Percentiles rank a stretch among this genome's conserved stretches.
These are phyloP conservation scores for Selenicereus undatus DNA, from an alignment of 148 eudicot genomes.

Conservation along the genomic window DNA sequence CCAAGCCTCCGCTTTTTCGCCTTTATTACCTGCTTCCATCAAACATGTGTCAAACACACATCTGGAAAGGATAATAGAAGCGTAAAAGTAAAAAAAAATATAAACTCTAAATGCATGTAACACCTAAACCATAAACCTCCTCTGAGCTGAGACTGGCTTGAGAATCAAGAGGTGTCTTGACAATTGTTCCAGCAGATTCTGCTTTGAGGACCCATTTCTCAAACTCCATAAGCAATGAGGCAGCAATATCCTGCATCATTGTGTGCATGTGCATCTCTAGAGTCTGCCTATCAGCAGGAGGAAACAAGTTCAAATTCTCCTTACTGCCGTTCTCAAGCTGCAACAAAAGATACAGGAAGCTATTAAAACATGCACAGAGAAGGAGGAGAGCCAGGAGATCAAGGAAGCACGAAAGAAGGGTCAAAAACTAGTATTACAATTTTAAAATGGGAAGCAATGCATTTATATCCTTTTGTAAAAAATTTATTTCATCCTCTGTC, in stretches of 20 bases:
- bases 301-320: constrained; percentile 69
- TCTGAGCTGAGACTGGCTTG: constrained; percentile 99
- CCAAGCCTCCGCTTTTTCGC: constrained; percentile 95
- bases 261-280: constrained; percentile 86
- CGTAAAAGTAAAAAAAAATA: constrained; percentile 13
- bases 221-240: constrained; percentile 91
- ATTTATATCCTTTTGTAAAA: not conserved
- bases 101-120: constrained; percentile 42
- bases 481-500: not conserved
- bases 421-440: not conserved
- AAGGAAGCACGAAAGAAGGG: not conserved
- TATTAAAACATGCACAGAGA: constrained; percentile 12
- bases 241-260: constrained; percentile 98
- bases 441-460: not conserved
- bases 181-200: constrained; percentile 89
- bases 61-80: constrained; percentile 9
- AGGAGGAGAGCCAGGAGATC: not conserved
- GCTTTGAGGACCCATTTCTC: constrained; percentile 93
- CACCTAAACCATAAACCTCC: constrained; percentile 99
- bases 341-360: constrained; percentile 20
- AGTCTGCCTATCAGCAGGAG: constrained; percentile 88
- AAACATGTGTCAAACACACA: constrained; percentile 20
- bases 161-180: constrained; percentile 96
- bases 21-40: constrained; percentile 65
- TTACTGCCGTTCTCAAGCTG: constrained; percentile 72